Evolutionary conservation across 495 filamentous ascomycete genomes (phyloP).

Genomic region (Parmelia sp.): DNA sequence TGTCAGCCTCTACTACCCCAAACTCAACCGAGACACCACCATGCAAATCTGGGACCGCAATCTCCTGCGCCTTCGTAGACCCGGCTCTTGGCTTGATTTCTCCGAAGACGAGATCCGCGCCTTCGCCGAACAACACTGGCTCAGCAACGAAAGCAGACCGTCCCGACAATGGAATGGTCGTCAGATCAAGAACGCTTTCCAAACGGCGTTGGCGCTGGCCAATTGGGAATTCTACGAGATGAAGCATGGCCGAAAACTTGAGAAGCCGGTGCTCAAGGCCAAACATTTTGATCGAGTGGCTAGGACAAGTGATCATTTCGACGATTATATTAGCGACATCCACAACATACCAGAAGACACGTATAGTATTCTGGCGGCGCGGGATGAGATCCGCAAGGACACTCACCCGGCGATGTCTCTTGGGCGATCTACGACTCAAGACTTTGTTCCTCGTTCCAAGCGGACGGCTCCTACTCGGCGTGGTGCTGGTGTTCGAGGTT

Average conservation of each 20-base stretch:
- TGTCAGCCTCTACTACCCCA: conserved; percentile 25
- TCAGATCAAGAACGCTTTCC: conserved; percentile 44
- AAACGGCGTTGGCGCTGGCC: conserved; percentile 38
- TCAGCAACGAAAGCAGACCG: background rate
- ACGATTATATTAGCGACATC: background rate
- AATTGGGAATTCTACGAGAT: conserved; percentile 25
- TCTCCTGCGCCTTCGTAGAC: background rate
- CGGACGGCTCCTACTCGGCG: background rate
- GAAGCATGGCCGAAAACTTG: background rate
- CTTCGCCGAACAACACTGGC: background rate
- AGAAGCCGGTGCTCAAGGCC: background rate
- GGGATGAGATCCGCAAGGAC: background rate
- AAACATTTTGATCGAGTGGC: background rate
- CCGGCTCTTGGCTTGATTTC: background rate
- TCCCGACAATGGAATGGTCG: conserved; percentile 39
- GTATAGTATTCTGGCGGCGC: background rate
- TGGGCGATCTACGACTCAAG: background rate
- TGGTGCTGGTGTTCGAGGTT: background rate
- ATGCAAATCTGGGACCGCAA: conserved; percentile 15
- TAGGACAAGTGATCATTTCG: conserved; percentile 1
- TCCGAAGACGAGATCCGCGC: background rate
- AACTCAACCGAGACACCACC: background rate
- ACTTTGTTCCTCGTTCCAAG: background rate
- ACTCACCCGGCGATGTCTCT: background rate
- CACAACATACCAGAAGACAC: background rate